Evolutionary conservation across 108 stramenopile species (phyloP), one percentile per base, ranked within the genome.

Genomic region (Skeletonema tropicum): DNA sequence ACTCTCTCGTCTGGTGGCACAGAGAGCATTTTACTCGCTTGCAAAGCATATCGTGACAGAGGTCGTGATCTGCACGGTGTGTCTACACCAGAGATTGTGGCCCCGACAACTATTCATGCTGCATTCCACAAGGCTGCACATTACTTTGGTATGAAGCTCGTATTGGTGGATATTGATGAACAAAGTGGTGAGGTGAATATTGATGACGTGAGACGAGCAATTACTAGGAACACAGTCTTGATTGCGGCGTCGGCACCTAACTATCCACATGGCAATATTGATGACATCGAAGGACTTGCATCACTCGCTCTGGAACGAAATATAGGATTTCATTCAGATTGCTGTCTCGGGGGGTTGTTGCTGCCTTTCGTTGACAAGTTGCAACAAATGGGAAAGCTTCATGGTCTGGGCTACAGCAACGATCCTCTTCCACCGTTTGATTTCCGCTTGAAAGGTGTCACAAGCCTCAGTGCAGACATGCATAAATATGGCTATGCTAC

Each of bases 401-500:
- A 63, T 35, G 62, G 35, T 17, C 17, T 63, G 6, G 68, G 21
- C 30, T 21, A 57, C 15, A 35, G n/a, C 14, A 69, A 36, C 36
- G 30, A 13, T 26, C 55, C 36, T 35, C 39, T 83, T 36, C 90
- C 90, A 19, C 35, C 57, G 12, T 96, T 96, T 74, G 97, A 96
- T 68, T 97, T 97, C 55, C 62, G 67, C 21, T 62, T 88, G 14
- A 77, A 79, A 14, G 97, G 97, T 19, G 95, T 96, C 12, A 97
- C 97, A 13, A 86, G 85, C 46, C 95, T 97, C 76, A 88, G 87
- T 63, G 79, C 75, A 31, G 97, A 97, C 77, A 97, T 94, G 29
- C 97, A 97, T 88, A 97, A 97, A 67, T 97, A 89, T 75, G 97
- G 95, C 8, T 96, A 92, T 70, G 90, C 93, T n/a, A 65, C 86